Percentiles rank a stretch among this genome's conserved stretches.
phyloP scores from a whole-genome alignment of 2,329 filamentous ascomycete genomes.

The Trichoderma semiorbis region DNA sequence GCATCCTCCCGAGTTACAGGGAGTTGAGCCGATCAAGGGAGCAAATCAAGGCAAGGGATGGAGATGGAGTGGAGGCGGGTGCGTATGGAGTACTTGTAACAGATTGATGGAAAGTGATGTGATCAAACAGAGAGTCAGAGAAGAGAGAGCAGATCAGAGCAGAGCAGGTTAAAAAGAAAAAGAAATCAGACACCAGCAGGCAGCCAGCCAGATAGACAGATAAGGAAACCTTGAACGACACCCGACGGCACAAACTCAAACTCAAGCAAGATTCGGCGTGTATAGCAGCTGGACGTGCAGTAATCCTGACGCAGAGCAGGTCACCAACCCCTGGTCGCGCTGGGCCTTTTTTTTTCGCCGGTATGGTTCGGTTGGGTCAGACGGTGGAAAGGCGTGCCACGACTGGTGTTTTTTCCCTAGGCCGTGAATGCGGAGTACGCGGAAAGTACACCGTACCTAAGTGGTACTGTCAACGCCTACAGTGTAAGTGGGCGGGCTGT shows the following conservation, averaged over 20 bases:
- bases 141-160: background rate
- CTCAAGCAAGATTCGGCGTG: background rate
- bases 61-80: background rate
- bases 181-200: background rate
- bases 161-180: background rate
- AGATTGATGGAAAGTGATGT: background rate
- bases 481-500: background rate
- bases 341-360: background rate
- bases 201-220: background rate
- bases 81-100: background rate
- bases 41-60: background rate
- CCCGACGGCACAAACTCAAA: background rate
- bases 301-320: background rate
- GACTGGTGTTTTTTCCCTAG: background rate
- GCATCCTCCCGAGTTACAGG: slow-evolving; percentile 20
- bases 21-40: background rate
- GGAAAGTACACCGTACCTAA: slow-evolving; percentile 1
- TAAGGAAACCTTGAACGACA: background rate
- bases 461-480: background rate
- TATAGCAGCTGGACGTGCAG: background rate
- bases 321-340: background rate
- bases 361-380: background rate
- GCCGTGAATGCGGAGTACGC: background rate
- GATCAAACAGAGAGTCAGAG: background rate
- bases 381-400: background rate